Percentiles rank a stretch among this genome's conserved stretches.
These are phyloP conservation scores for Goffeauzyma gilvescens DNA, from an alignment of 768 basidiomycete species.

Conservation along the genomic window DNA sequence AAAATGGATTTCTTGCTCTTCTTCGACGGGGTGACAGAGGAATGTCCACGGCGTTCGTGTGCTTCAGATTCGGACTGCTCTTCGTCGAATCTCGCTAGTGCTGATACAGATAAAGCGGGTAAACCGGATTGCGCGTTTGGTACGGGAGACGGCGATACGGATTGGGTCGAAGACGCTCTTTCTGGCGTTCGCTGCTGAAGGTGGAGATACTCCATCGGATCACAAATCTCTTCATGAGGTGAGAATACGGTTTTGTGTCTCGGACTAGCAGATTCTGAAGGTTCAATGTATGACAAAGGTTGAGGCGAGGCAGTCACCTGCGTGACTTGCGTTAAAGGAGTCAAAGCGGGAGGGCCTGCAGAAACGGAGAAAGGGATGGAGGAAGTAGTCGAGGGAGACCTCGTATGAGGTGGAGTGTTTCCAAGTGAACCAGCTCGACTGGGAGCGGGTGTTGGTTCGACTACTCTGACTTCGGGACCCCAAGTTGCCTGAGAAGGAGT, in stretches of 20 bases:
- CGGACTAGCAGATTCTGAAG: too few species aligned
- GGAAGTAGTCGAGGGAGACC: not conserved
- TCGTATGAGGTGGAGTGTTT: conserved; percentile 14
- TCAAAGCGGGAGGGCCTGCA: not conserved
- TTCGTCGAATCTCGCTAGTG: not conserved
- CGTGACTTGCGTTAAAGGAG: not conserved
- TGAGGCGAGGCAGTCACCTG: not conserved
- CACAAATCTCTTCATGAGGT: too few species aligned
- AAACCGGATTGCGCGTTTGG: not conserved
- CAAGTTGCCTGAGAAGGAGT: not conserved
- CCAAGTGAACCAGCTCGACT: conserved; percentile 27
- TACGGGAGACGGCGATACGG: not conserved
- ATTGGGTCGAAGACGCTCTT: not conserved
- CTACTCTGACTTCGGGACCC: conserved; percentile 9
- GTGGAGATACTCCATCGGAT: too few species aligned
- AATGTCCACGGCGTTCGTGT: not conserved
- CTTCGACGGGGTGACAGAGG: not conserved
- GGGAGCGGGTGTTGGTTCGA: conserved; percentile 30
- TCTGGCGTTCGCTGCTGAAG: not conserved
- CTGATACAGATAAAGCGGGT: not conserved
- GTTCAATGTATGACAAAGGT: not conserved
- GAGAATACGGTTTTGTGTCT: too few species aligned
- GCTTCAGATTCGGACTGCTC: not conserved
- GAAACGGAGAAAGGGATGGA: too few species aligned
- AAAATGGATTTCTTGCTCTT: conserved; percentile 24